Base-by-base conservation (phyloP, 805 yeast species). In the Ogataea degrootiae region DNA sequence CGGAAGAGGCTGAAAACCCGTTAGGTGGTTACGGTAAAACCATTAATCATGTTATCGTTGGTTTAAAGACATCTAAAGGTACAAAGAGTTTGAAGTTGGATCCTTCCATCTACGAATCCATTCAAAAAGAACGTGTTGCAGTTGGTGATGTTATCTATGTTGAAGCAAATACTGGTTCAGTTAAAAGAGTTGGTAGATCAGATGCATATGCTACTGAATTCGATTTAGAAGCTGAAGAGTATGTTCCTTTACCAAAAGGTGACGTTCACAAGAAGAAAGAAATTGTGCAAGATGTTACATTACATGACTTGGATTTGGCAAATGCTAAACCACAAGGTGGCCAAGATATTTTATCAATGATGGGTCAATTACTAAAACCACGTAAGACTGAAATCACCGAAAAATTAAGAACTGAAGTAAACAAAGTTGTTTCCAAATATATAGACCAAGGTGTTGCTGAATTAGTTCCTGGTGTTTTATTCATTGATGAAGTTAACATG, bases 401-500 rank as follows among this genome's bases (percentile, higher is more conserved):
- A 17, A 97, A 94, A 67, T 90, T 94, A 29, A 83, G 99, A 68
- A 95, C 88, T 58, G 98, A 94, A 73, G 95, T 94, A 65, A 94
- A 94, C 71, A 83, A 91, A 39, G 91, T 94, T 71, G 97, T 94
- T 45, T 96, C 95, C 19, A 97, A 94, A 70, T 94, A 97, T 96
- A 89, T 87, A 61, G 98, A 94, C 71, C 98, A 94, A 74, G 98
- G 99, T 50, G 94, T 94, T 68, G 99, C 99, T 11, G 95, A 92
- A 66, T 89, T 94, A 55, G 89, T 89, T 38, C 98, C 99, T 14
- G 99, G 99, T 59, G 99, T 94, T 16, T 74, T 94, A 59, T 94
- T 94, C 69, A 94, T 94, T 58, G 99, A 94, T 70, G 99, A 94
- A 72, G 98, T 91, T 39, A 95, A 94, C 72, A 94, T 94, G 99